Base-by-base conservation (phyloP, 1,284 basidiomycete species). In the Gastroboletus turbinatus region DNA sequence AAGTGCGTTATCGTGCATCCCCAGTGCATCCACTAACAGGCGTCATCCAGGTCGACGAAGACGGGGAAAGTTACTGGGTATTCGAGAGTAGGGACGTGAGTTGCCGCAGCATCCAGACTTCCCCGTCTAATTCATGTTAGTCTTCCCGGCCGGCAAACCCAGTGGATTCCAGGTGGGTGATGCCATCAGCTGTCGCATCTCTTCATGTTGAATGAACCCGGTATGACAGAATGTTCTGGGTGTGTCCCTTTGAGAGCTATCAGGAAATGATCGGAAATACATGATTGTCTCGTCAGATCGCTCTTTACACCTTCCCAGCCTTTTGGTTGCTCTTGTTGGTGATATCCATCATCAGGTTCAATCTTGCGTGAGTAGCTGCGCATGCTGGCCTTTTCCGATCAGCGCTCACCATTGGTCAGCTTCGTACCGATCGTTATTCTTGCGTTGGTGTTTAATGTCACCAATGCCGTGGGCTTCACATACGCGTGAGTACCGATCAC, bases 1-100 rank as follows among this genome's bases (percentile, higher is more conserved):
- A 97, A 73, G 94, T 85, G 56, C 23, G 74, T 60, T 11, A 4
- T 52, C 33, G 21, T 46, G 35, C 32, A 29, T 49, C 13, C 47
- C 27, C 25, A 17, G 16, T 23, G 50, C 27, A 39, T 53, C 52
- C 35, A 50, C 63, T 56, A 33, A 66, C 43, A 8, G 32, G 17
- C 58, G 17, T 49, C 50, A 43, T 56, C 35, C 54, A 88, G 87
- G 88, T 98, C 14, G 94, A 97, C 66, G 94, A 96, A 53, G 94
- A 97, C 63, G 95, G 95, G 2, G 93, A 96, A 69, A 94, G 90
- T 69, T 93, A 88, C 62, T 97, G 94, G 94, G 94, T 97, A 4
- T 97, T 97, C 65, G 94, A 96, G 75, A 91, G 89, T 63, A 82
- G 93, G 67, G 94, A 96, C 73, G 94, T 94, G 74, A 68, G 85